phyloP scores from a whole-genome alignment of 2,329 filamentous ascomycete species.

The Aspergillus puulaauensis region DNA sequence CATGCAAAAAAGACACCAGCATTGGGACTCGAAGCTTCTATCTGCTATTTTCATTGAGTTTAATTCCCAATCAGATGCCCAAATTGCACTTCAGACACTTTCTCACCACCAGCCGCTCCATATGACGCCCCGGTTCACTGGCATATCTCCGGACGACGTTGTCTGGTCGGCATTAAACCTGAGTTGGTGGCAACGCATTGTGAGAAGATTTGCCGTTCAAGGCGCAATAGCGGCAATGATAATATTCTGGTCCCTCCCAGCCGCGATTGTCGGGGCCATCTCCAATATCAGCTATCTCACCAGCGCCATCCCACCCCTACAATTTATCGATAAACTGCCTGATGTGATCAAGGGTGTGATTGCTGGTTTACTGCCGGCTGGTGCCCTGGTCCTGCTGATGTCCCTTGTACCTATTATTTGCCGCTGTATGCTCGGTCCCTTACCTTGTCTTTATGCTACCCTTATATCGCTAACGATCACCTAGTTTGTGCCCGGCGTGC shows the following conservation, averaged over 20 bases:
- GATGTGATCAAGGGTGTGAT: slow-evolving; percentile 71
- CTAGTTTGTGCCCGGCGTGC: slow-evolving; percentile 74
- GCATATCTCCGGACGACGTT: slow-evolving; percentile 78
- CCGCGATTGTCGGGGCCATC: slow-evolving; percentile 79
- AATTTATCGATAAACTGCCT: slow-evolving; percentile 74
- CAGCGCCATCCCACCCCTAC: slow-evolving; percentile 58
- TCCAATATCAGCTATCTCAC: slow-evolving; percentile 76
- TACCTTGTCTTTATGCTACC: neutral
- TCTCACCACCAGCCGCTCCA: slow-evolving; percentile 83
- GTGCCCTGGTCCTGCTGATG: slow-evolving; percentile 81
- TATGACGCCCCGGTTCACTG: slow-evolving; percentile 84
- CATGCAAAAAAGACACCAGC: slow-evolving; percentile 64
- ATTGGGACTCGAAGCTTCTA: slow-evolving; percentile 63
- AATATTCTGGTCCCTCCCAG: slow-evolving; percentile 78
- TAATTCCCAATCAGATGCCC: slow-evolving; percentile 74
- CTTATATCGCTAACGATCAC: slow-evolving; percentile 48
- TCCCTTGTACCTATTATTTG: slow-evolving; percentile 80
- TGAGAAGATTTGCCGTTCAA: slow-evolving; percentile 68
- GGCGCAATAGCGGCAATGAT: slow-evolving; percentile 73
- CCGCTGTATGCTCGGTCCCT: slow-evolving; percentile 55
- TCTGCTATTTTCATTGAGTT: slow-evolving; percentile 91
- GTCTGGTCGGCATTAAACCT: slow-evolving; percentile 83
- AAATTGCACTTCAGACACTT: slow-evolving; percentile 79
- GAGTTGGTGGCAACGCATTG: slow-evolving; percentile 77
- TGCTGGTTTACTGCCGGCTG: slow-evolving; percentile 77